Base-by-base conservation (phyloP, 2,329 filamentous ascomycete species). In the Sporothrix inflata region DNA sequence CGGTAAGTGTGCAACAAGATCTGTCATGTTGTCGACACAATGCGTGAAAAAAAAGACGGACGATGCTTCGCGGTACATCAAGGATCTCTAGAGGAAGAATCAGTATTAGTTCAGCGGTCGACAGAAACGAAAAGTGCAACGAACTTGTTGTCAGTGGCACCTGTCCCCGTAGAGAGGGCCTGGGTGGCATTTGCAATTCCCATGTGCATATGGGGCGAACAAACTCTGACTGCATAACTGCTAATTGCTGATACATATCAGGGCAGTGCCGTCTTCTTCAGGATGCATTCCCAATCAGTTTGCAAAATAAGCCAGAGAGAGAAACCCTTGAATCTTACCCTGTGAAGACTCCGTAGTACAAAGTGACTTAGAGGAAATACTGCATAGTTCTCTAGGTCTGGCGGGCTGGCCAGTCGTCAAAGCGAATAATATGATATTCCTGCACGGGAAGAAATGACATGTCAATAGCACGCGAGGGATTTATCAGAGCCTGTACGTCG, bases 381-480 rank as follows among this genome's bases (percentile, higher is more conserved):
- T 61, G 19, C 57, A 11, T 42, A 27, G 7, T 40, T 9, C 30
- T n/a, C 12, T 38, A 6, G 30, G 14, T 30, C 21, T 19, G 19
- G 14, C 8, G 12, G 40, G 61, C 24, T 30, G 42, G 24, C 61
- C 11, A 30, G 42, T 66, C 40, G 24, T 49, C 24, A 27, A 49
- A 7, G 49, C 12, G 24, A 30, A 66, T 45, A 66, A 47, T 30
- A 47, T 24, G 9, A 66, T 63, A 45, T 14, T 45, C 12, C 60
- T 63, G 60, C 42, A 34, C 42, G 42, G 24, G 30, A 27, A 49
- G 42, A 66, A 34, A 66, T 66, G 40, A 66, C 61, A 66, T 66
- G 61, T 66, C 61, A 66, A 49, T 30, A 3, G 40, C 42, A 47
- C 61, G 61, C 61, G 40, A 42, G 38, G 60, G 60, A 63, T 45